phyloP scores from a whole-genome alignment of 2,329 filamentous ascomycete genomes.

The Cladobotryum mycophilum region DNA sequence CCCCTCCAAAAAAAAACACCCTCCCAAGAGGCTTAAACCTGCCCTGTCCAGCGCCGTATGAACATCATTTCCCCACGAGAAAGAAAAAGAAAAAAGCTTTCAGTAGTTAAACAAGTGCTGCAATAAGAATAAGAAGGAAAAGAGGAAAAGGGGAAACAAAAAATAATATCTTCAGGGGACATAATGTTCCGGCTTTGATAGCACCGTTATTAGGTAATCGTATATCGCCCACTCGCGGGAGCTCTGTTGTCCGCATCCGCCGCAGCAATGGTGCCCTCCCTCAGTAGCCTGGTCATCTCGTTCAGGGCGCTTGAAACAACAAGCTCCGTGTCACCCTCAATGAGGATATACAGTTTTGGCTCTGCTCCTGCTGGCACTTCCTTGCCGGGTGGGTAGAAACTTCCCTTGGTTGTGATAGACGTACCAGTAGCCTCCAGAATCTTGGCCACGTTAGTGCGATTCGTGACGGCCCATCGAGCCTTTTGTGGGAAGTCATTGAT shows the following conservation, averaged over 20 bases:
- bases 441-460: slow-evolving; percentile 96
- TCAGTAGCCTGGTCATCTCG: slow-evolving; percentile 80
- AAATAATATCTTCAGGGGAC: not conserved
- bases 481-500: slow-evolving; percentile 99
- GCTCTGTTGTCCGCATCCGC: slow-evolving; percentile 79
- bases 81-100: not conserved
- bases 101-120: not conserved
- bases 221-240: slow-evolving; percentile 77
- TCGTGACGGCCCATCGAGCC: slow-evolving; percentile 96
- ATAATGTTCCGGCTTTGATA: not conserved
- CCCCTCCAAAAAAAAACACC: too few species aligned
- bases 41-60: too few species aligned
- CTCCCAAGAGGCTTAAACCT: too few species aligned
- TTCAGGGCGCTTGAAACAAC: slow-evolving; percentile 85
- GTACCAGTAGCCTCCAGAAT: slow-evolving; percentile 92
- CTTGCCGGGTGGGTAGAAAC: slow-evolving; percentile 77
- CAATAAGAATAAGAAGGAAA: not conserved
- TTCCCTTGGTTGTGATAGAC: slow-evolving; percentile 96
- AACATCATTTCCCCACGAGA: not conserved
- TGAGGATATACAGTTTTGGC: slow-evolving; percentile 95
- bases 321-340: slow-evolving; percentile 93
- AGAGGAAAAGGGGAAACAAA: too few species aligned
- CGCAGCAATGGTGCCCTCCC: slow-evolving; percentile 84
- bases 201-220: slow-evolving; percentile 55
- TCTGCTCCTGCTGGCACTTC: slow-evolving; percentile 67